phyloP scores from a whole-genome alignment of 2,329 filamentous ascomycete species.

The Penicillium sp. region DNA sequence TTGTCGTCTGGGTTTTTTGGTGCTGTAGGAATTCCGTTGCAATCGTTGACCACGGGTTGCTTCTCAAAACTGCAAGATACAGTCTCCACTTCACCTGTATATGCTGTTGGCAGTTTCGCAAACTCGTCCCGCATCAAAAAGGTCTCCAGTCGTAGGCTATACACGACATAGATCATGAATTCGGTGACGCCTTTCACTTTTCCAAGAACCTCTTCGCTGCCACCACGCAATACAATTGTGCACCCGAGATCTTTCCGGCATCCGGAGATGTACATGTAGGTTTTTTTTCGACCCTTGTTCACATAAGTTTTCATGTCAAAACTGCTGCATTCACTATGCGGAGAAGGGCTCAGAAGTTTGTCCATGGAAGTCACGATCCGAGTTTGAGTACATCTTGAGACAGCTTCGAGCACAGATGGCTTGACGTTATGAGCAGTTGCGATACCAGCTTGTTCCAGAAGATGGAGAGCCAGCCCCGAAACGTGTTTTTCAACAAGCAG shows the following conservation, averaged over 20 bases:
- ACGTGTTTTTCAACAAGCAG: conserved; percentile 91
- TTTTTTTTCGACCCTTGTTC: conserved; percentile 80
- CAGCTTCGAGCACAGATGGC: conserved; percentile 88
- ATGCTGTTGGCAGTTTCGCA: conserved; percentile 70
- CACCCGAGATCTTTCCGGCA: conserved; percentile 88
- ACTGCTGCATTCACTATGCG: conserved; percentile 75
- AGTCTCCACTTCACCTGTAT: conserved; percentile 44
- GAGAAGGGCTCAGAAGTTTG: conserved; percentile 74
- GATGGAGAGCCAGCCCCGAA: conserved; percentile 83
- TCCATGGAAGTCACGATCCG: conserved; percentile 93
- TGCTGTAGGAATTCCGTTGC: not conserved
- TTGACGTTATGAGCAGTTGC: conserved; percentile 97
- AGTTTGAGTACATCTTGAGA: conserved; percentile 87
- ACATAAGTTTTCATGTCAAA: conserved; percentile 97
- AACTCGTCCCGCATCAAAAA: conserved; percentile 92
- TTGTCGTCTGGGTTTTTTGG: conserved; percentile 14
- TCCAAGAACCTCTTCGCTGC: conserved; percentile 65
- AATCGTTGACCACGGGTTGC: conserved; percentile 5
- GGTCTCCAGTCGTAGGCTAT: conserved; percentile 94
- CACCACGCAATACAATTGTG: conserved; percentile 87
- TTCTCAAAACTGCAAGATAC: conserved; percentile 4
- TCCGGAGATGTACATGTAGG: conserved; percentile 91
- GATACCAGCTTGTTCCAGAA: conserved; percentile 83
- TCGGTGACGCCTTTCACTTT: conserved; percentile 92
- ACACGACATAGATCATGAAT: conserved; percentile 98